Evolutionary conservation across 768 basidiomycete genomes (phyloP).

Genomic region (Podaxis sp.): DNA sequence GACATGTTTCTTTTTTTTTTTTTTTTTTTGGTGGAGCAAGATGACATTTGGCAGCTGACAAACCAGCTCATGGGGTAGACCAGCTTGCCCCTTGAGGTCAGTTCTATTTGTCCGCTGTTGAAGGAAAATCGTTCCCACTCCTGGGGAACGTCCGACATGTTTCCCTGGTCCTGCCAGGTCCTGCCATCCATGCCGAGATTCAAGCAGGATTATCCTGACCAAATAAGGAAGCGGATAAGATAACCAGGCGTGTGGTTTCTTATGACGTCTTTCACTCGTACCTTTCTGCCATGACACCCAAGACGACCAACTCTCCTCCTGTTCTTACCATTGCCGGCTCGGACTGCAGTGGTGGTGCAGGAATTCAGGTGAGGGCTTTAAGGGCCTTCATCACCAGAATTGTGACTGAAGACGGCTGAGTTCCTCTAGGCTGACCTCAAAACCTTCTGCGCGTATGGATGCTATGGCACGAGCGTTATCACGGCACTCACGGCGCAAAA

Average conservation of each 20-base stretch:
- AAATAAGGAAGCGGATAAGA: constrained; percentile 1
- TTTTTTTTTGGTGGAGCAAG: too few species aligned
- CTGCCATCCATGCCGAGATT: not conserved
- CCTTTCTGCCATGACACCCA: not conserved
- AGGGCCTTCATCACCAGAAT: not conserved
- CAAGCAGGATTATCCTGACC: not conserved
- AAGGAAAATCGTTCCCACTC: too few species aligned
- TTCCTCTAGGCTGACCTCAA: constrained; percentile 77
- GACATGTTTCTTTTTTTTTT: too few species aligned
- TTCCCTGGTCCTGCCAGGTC: not conserved
- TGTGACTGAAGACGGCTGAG: not conserved
- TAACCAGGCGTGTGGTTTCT: not conserved
- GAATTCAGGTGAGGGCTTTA: constrained; percentile 65
- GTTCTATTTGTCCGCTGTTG: too few species aligned
- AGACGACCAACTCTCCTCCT: constrained; percentile 17
- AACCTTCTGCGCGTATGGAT: constrained; percentile 74
- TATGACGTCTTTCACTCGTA: not conserved
- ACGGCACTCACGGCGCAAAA: constrained; percentile 92
- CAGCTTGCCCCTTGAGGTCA: too few species aligned
- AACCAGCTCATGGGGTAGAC: too few species aligned
- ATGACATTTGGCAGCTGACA: too few species aligned
- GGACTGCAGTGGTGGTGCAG: constrained; percentile 85
- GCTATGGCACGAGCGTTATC: constrained; percentile 79
- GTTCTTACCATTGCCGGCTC: constrained; percentile 79
- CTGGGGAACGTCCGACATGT: not conserved